Evolutionary conservation across 2,329 filamentous ascomycete genomes (phyloP), one percentile per base, ranked within the genome.

Genomic region (Aureobasidium subglaciale): DNA sequence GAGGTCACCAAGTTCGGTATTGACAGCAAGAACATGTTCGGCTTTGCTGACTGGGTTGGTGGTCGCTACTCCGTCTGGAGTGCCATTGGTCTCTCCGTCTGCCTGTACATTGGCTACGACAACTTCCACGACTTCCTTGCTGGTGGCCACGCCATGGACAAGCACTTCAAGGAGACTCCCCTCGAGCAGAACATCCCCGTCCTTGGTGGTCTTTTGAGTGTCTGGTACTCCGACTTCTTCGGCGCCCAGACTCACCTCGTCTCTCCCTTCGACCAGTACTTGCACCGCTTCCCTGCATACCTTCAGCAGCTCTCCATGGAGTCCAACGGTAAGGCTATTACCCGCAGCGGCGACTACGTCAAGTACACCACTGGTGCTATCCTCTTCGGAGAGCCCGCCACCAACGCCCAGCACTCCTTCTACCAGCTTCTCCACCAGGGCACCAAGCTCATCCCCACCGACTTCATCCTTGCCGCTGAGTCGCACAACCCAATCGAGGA

Each of bases 221-320:
- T 99, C 56, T 99, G 91, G 90, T 99, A 99, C 79, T 95, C 90
- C 60, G 88, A 99, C 79, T 97, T 97, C 78, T 99, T 95, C 75
- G 91, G 91, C 71, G 90, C 93, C 52, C 93, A 99, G 78, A 97
- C 93, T 59, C 93, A 97, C 75, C 82, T 99, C 53, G 91, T 99
- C 62, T 89, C 93, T 71, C 93, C 93, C 57, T 99, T 97, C 73
- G 93, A 99, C 76, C 93, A 99, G 76, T 99, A 99, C 78, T 86
- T 99, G 63, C 90, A 96, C 82, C 89, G 93, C 64, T 97, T 99
- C 86, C 91, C 93, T 34, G 93, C 93, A 65, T 99, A 99, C 78
- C 87, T 99, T 55, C 93, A 99, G 78, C 93, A 99, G 77, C 81
- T 99, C 58, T 97, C 92, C 59, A 99, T 99, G 93, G 93, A 99